A percentile compares a stretch with the other conserved stretches of the same genome.
Conservation (phyloP, 1,284 basidiomycete genomes). For the Sanghuangporus weigelae region DNA sequence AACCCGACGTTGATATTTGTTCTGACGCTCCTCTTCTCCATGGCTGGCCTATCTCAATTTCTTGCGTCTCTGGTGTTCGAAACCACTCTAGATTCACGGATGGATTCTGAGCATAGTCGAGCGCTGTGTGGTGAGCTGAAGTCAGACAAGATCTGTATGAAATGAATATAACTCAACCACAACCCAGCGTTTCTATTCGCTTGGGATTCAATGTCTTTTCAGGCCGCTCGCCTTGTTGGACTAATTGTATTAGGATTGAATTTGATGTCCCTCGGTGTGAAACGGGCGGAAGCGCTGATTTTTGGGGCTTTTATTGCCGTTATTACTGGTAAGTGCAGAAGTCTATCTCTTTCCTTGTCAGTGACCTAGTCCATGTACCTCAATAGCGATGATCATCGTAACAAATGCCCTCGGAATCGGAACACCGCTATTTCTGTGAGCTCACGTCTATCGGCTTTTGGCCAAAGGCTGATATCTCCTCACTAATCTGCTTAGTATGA, state of each 20-base stretch:
- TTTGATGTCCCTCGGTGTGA: slow-evolving; percentile 31
- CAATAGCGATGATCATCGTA: slow-evolving; percentile 38
- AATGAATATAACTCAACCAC: background rate
- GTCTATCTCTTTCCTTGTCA: background rate
- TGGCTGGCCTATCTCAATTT: slow-evolving; percentile 40
- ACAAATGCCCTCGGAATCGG: slow-evolving; percentile 40
- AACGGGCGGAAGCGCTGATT: slow-evolving; percentile 31
- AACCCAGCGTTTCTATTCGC: slow-evolving; percentile 44
- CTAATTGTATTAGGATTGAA: slow-evolving; percentile 39
- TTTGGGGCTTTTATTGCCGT: slow-evolving; percentile 33
- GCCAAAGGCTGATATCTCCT: too few species aligned
- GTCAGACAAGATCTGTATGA: background rate
- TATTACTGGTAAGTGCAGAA: slow-evolving; percentile 34
- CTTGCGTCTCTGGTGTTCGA: slow-evolving; percentile 34
- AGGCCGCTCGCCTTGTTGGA: slow-evolving; percentile 39
- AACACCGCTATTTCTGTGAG: slow-evolving; percentile 26
- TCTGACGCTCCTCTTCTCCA: slow-evolving; percentile 40
- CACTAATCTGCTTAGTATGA: too few species aligned
- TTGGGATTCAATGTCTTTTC: slow-evolving; percentile 41
- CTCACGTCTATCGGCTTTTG: background rate
- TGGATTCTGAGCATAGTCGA: background rate
- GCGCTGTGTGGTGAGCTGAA: slow-evolving; percentile 33
- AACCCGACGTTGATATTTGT: slow-evolving; percentile 31
- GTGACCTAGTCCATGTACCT: slow-evolving; percentile 3
- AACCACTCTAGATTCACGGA: background rate